phyloP scores from a whole-genome alignment of 371 early-diverging fungal species.

The Apophysomyces sp. region DNA sequence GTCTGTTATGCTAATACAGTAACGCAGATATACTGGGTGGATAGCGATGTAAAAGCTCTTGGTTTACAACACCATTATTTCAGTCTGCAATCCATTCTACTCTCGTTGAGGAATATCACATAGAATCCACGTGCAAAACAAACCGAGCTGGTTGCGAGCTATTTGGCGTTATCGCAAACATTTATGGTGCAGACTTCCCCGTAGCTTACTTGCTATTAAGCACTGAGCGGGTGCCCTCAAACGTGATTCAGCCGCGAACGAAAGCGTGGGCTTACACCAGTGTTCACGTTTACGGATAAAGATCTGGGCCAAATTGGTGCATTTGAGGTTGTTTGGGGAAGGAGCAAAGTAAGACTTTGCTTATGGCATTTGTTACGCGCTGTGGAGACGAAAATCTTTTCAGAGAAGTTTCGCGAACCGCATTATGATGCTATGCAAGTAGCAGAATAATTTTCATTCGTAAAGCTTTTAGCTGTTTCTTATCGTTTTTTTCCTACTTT shows the following conservation, averaged over 20 bases:
- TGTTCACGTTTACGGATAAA: neutral
- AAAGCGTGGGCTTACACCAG: neutral
- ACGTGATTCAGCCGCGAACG: neutral
- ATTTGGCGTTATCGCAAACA: neutral
- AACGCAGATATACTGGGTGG: neutral
- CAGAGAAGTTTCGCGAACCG: too few species aligned
- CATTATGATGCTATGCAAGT: too few species aligned
- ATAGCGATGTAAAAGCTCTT: neutral
- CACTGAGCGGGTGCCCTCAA: neutral
- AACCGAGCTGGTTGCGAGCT: neutral
- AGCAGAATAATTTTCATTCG: too few species aligned
- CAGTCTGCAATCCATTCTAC: neutral
- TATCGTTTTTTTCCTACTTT: too few species aligned
- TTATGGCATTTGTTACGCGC: neutral
- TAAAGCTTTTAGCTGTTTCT: too few species aligned
- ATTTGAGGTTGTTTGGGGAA: neutral
- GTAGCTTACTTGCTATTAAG: neutral
- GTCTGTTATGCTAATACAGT: neutral
- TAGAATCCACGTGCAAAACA: slow-evolving; percentile 3
- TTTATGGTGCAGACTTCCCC: neutral
- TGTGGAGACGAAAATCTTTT: neutral
- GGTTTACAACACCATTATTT: neutral
- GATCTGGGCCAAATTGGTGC: neutral
- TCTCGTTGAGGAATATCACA: neutral
- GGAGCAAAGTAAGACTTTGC: neutral